These are phyloP conservation scores for Fonsecaea erecta DNA, from an alignment of 2,329 filamentous ascomycete species.

Conservation along the genomic window DNA sequence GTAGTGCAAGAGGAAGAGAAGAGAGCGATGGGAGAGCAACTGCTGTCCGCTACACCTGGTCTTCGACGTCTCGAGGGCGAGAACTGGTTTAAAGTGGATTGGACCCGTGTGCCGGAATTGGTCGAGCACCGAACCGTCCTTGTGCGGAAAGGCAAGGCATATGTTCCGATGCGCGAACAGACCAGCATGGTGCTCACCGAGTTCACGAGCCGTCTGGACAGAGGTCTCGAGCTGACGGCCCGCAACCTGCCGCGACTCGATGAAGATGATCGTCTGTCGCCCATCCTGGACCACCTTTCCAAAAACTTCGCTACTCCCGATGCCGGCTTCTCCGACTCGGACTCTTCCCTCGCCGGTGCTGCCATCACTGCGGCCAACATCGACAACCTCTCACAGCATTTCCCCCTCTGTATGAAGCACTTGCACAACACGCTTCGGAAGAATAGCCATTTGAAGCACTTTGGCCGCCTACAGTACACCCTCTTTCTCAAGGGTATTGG, in stretches of 20 bases:
- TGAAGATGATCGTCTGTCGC: conserved; percentile 87
- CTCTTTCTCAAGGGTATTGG: conserved; percentile 97
- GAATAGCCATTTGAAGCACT: conserved; percentile 91
- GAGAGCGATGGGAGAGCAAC: conserved; percentile 65
- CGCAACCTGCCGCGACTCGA: conserved; percentile 88
- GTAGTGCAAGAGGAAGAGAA: conserved; percentile 79
- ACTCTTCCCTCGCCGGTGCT: conserved; percentile 68
- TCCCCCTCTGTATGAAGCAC: conserved; percentile 92
- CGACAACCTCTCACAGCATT: conserved; percentile 77
- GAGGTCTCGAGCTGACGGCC: conserved; percentile 86
- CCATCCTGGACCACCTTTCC: conserved; percentile 79
- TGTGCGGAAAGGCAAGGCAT: conserved; percentile 80
- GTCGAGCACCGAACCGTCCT: conserved; percentile 80
- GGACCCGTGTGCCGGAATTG: conserved; percentile 88
- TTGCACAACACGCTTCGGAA: conserved; percentile 84
- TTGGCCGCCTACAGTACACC: conserved; percentile 88
- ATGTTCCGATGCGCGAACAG: conserved; percentile 85
- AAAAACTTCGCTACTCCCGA: conserved; percentile 95
- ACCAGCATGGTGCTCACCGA: conserved; percentile 86
- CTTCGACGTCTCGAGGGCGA: conserved; percentile 70
- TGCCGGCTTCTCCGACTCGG: conserved; percentile 72
- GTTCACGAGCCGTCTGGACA: conserved; percentile 78
- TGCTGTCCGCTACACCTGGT: conserved; percentile 62
- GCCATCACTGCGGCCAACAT: conserved; percentile 79
- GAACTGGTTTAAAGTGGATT: conserved; percentile 94